phyloP scores from a whole-genome alignment of 306 rosid species.

The Acacia crassicarpa region DNA sequence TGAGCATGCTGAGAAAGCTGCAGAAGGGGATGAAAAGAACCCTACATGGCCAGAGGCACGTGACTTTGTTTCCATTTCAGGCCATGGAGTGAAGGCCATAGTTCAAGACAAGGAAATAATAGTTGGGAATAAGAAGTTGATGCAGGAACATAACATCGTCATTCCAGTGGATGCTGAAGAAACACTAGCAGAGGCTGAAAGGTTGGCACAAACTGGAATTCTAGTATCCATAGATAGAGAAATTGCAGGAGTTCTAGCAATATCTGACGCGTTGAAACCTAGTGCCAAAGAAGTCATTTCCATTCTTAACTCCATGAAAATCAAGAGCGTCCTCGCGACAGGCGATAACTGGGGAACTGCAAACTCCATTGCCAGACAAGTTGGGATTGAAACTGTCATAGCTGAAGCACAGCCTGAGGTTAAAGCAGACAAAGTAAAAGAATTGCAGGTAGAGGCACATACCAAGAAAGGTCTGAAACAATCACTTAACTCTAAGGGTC shows the following conservation, averaged over 20 bases:
- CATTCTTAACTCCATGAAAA: slow-evolving; percentile 66
- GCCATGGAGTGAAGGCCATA: slow-evolving; percentile 75
- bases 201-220: slow-evolving; percentile 66
- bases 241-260: slow-evolving; percentile 60
- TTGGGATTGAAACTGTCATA: slow-evolving; percentile 64
- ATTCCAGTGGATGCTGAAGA: slow-evolving; percentile 61
- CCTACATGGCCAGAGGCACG: slow-evolving; percentile 59
- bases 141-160: slow-evolving; percentile 43
- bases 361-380: slow-evolving; percentile 68
- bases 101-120: slow-evolving; percentile 57
- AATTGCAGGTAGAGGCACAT: slow-evolving; percentile 74
- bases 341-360: slow-evolving; percentile 93
- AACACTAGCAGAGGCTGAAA: slow-evolving; percentile 56
- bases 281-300: slow-evolving; percentile 68
- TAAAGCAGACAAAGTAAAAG: slow-evolving; percentile 67
- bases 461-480: background rate
- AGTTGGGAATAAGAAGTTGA: slow-evolving; percentile 69
- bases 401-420: slow-evolving; percentile 67
- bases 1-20: slow-evolving; percentile 54
- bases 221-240: slow-evolving; percentile 49
- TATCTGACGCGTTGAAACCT: slow-evolving; percentile 73
- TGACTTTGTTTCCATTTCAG: slow-evolving; percentile 61
- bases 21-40: slow-evolving; percentile 48
- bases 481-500: background rate
- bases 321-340: slow-evolving; percentile 66